phyloP scores from a whole-genome alignment of 164 flowering plant species.

The Warburgia ugandensis region DNA sequence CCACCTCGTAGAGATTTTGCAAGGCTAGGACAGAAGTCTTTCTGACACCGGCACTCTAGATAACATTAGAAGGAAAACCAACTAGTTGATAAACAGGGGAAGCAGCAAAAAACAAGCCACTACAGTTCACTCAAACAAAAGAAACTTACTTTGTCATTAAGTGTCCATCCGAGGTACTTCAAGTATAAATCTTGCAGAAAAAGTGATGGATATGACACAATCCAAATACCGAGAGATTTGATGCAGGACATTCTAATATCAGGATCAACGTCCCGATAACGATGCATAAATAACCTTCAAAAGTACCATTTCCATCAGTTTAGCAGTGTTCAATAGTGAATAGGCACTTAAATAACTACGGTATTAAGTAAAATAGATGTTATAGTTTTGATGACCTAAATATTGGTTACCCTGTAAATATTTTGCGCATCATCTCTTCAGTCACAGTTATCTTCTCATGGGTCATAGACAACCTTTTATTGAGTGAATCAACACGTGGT shows the following conservation, averaged over 20 bases:
- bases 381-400: neutral
- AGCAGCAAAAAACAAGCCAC: neutral
- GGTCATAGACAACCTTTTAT: conserved; percentile 62
- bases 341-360: too few relatives aligned
- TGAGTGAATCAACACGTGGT: conserved; percentile 86
- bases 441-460: conserved; percentile 69
- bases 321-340: neutral
- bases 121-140: conserved; percentile 1
- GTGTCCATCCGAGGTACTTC: conserved; percentile 98
- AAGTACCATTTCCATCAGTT: conserved; percentile 4
- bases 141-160: conserved; percentile 79
- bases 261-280: conserved; percentile 93
- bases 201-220: conserved; percentile 82
- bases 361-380: neutral
- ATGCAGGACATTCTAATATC: conserved; percentile 83
- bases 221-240: conserved; percentile 91
- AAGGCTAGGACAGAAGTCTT: conserved; percentile 82
- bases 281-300: conserved; percentile 91
- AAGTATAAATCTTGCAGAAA: conserved; percentile 91
- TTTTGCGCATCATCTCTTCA: conserved; percentile 93
- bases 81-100: neutral
- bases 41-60: conserved; percentile 83
- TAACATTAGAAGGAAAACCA: conserved; percentile 11
- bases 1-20: conserved; percentile 91
- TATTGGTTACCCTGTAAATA: conserved; percentile 66